Evolutionary conservation across 768 basidiomycete species (phyloP), one percentile per base, ranked within the genome.

Genomic region (Mycena sanguinolenta): DNA sequence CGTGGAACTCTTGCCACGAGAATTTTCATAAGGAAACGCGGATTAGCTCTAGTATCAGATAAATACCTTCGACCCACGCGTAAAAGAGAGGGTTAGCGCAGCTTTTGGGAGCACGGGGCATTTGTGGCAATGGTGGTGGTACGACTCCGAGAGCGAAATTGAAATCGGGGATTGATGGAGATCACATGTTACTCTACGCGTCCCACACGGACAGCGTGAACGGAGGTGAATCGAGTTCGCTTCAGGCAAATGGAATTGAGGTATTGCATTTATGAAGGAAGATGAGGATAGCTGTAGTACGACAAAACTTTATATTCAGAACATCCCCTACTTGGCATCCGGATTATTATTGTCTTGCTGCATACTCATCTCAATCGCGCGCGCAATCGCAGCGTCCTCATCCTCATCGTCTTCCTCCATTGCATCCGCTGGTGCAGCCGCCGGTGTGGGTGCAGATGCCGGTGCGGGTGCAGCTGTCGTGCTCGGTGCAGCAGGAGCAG

Each of bases 331-430:
- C n/a, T 46, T 46, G n/a, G 21, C 44, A 7, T 46, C 44, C n/a
- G 46, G 52, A 39, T 39, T 34, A 16, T 71, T 55, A 16, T 63
- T 49, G 16, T 71, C 65, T 42, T 58, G 69, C 77, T 91, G 87
- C 94, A 97, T 92, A 77, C 96, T 97, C 95, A 97, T 95, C 79
- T 90, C 91, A 74, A 98, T 98, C 17, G 97, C 98, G 54, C 90
- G 85, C 54, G 92, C 90, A 77, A 98, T 98, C 36, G 92, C 96
- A 63, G 92, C 96, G 73, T 98, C 97, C 76, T 97, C 84, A 61
- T 90, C 91, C 62, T 90, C 90, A 4, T 87, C 89, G 1, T 88
- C 88, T 42, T 84, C 89, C 1, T 83, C 87, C 12, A 76, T 78
- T 10, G 73, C 75, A 32, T 80, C 82, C 2, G 46, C 44, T 10